Base-by-base conservation (phyloP, 2,329 filamentous ascomycete genomes). In the Pezicula radicicola region DNA sequence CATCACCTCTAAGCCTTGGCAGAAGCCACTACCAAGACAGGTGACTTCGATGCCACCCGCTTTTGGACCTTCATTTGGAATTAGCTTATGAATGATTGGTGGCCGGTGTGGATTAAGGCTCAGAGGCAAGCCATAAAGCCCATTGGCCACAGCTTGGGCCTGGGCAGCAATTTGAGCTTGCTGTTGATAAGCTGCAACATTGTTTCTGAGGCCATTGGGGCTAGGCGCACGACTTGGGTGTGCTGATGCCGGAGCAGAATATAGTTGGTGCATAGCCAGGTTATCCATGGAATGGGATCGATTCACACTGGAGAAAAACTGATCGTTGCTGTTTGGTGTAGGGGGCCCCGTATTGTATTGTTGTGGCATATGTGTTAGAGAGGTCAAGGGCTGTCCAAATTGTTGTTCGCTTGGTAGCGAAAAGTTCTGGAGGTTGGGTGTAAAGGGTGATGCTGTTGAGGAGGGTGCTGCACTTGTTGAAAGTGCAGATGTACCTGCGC, bases 1-100 rank as follows among this genome's bases (percentile, higher is more conserved):
- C 70, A 91, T 88, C 50, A 96, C 89, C 56, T 92, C 88, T 55
- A 95, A 78, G 1, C 84, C 84, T 69, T 88, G 86, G 57, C 84
- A 86, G 66, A 96, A 96, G 13, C 86, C 84, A 57, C 85, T 88
- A 16, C 92, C 91, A 8, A 96, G 75, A 51, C 94, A 81, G 0
- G 89, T 93, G 3, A 96, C 90, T 67, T 97, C 91, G 48, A 90
- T 91, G 40, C 91, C 91, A 53, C 91, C 91, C 35, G 83, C 83
- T 53, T 85, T 89, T 6, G 91, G 89, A 0, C 91, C 91, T 68
- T 95, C 89, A 28, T 80, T 80, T 0, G 92, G 91, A 35, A 94
- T 89, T 55, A 96, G 79, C 67, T 92, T 93, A 66, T 90, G 86
- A 19, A 95, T 93, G 16, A 81, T 80, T 1, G 86, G 81, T 2